A percentile compares a stretch with the other conserved stretches of the same genome.
Evolutionary conservation across 2,329 filamentous ascomycete genomes (phyloP).

Genomic region (Catunica adiposa): DNA sequence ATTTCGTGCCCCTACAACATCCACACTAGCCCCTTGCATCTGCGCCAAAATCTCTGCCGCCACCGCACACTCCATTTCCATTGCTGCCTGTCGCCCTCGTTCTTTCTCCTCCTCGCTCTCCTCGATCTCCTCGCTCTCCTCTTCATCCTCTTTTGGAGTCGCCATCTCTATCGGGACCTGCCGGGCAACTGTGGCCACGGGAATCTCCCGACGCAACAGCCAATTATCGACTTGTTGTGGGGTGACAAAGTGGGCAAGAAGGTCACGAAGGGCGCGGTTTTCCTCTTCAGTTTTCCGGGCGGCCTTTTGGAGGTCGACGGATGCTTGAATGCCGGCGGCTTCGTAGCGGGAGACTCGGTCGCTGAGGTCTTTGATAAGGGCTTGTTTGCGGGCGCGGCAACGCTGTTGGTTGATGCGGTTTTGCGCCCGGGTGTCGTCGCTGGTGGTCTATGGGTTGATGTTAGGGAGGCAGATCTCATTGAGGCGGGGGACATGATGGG

Average conservation of each 20-base stretch:
- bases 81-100: not conserved
- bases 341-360: not conserved
- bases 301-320: slow-evolving; percentile 3
- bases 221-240: slow-evolving; percentile 1
- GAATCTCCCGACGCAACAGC: not conserved
- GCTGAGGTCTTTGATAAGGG: slow-evolving; percentile 6
- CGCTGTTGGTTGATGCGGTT: slow-evolving; percentile 8
- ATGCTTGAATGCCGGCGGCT: slow-evolving; percentile 5
- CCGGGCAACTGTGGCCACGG: not conserved
- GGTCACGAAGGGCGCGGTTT: not conserved
- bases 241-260: slow-evolving; percentile 1
- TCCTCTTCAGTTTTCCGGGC: not conserved
- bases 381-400: slow-evolving; percentile 9
- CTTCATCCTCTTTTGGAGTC: not conserved
- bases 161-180: not conserved
- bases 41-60: slow-evolving; percentile 6
- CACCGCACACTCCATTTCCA: slow-evolving; percentile 8
- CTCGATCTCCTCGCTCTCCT: too few relatives aligned
- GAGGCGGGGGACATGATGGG: not conserved
- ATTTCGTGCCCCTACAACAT: not conserved
- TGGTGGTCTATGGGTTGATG: not conserved
- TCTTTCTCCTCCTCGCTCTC: not conserved
- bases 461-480: not conserved
- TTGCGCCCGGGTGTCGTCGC: slow-evolving; percentile 2
- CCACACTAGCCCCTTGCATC: not conserved